Conservation (phyloP, 2,329 filamentous ascomycete species). For the Ceratocystis eucalypticola region DNA sequence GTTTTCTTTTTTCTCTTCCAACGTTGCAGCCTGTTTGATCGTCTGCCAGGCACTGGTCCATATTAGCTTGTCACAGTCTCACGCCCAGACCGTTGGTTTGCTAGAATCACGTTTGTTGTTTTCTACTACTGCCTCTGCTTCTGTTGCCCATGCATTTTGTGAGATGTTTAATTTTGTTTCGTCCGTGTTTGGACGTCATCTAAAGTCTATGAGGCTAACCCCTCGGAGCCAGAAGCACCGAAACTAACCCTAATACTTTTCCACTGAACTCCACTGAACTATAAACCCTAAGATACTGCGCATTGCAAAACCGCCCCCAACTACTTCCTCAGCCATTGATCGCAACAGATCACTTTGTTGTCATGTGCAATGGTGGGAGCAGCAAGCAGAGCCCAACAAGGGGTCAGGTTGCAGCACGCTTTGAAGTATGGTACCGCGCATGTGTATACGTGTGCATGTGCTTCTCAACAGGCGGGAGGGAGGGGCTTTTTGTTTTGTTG, state of each 20-base stretch:
- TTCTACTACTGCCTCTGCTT: too few species aligned
- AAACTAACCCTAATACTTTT: neutral
- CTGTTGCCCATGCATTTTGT: neutral
- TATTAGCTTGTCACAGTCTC: neutral
- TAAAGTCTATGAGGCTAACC: neutral
- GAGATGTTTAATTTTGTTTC: slow-evolving; percentile 1
- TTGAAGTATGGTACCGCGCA: neutral
- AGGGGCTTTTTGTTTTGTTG: neutral
- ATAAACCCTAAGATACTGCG: too few species aligned
- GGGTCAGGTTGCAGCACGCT: neutral
- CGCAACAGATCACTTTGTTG: neutral
- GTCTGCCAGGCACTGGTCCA: neutral
- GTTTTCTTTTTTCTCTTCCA: neutral
- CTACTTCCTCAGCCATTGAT: neutral
- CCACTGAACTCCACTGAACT: too few species aligned
- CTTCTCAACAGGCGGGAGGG: neutral
- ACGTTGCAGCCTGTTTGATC: neutral
- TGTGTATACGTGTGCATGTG: neutral
- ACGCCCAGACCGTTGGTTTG: neutral
- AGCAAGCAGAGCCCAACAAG: neutral
- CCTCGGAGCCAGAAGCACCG: neutral
- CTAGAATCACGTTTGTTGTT: neutral
- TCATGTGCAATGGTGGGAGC: neutral
- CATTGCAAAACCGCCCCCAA: neutral
- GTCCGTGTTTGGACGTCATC: slow-evolving; percentile 1